phyloP scores from a whole-genome alignment of 176 grass and related monocot species.

The Cymbopogon citratus region DNA sequence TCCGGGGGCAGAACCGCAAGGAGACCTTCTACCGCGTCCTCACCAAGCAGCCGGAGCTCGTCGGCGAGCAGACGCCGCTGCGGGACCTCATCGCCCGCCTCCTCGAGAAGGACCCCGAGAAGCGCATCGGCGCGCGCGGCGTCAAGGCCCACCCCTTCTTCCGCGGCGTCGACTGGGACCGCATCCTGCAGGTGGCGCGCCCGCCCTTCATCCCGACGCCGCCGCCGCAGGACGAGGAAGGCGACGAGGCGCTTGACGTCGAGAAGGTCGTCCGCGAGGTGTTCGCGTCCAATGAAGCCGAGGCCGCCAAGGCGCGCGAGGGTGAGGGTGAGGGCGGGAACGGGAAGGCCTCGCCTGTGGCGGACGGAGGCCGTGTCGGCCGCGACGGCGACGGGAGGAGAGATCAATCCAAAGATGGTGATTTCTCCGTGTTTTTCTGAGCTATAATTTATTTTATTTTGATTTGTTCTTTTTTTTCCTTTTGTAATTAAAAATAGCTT shows the following conservation, averaged over 20 bases:
- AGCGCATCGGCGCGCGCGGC: conserved; percentile 48
- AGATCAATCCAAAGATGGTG: conserved; percentile 45
- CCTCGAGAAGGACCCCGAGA: conserved; percentile 88
- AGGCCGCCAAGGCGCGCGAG: background rate
- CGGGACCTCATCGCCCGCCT: conserved; percentile 68
- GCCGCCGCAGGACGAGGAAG: background rate
- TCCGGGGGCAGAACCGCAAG: conserved; percentile 87
- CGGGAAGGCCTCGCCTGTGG: conserved; percentile 9
- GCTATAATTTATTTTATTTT: background rate
- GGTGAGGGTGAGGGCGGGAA: background rate
- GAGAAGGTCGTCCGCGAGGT: conserved; percentile 80
- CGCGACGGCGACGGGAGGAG: conserved; percentile 13
- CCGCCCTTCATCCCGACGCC: conserved; percentile 71
- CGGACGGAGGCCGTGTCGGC: background rate
- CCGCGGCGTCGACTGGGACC: conserved; percentile 66
- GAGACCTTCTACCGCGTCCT: conserved; percentile 98
- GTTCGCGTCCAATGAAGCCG: conserved; percentile 34
- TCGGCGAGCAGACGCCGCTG: conserved; percentile 76
- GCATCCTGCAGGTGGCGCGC: conserved; percentile 58
- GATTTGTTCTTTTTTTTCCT: background rate
- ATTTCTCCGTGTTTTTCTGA: conserved; percentile 65
- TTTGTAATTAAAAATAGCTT: background rate
- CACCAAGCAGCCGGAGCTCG: conserved; percentile 71
- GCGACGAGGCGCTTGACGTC: conserved; percentile 56
- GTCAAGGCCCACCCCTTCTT: conserved; percentile 90